A percentile compares a stretch with the other conserved stretches of the same genome.
phyloP scores from a whole-genome alignment of 2,329 filamentous ascomycete species.

The Hortaea werneckii region DNA sequence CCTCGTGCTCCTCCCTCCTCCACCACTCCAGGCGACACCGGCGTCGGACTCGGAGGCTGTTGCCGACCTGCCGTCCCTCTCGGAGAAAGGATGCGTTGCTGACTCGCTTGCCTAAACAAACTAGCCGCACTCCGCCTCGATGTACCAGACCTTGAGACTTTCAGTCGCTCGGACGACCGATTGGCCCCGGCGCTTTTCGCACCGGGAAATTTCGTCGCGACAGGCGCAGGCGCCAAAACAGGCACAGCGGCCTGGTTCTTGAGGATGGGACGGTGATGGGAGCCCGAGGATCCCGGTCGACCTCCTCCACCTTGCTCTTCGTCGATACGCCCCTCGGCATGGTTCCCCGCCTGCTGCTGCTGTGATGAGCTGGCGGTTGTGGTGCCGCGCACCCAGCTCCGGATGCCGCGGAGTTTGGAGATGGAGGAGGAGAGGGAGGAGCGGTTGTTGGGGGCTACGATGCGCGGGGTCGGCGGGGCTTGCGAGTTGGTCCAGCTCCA shows the following conservation, averaged over 20 bases:
- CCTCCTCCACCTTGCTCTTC: neutral
- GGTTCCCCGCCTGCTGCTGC: no score
- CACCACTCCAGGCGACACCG: no score
- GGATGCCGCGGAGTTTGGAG: conserved; percentile 9
- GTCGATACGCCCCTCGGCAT: conserved; percentile 3
- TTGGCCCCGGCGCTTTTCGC: no score
- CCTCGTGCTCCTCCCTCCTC: no score
- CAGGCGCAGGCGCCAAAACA: conserved; percentile 1
- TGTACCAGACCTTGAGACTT: neutral
- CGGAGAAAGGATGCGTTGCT: no score
- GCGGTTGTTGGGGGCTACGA: conserved; percentile 6
- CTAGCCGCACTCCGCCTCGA: neutral
- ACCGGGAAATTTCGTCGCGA: neutral
- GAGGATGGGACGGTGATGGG: neutral
- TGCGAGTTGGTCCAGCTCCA: conserved; percentile 21
- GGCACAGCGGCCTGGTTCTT: conserved; percentile 10
- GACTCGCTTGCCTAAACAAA: neutral
- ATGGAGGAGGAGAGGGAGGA: conserved; percentile 6
- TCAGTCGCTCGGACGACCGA: neutral
- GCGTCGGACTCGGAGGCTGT: no score
- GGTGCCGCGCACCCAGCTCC: conserved; percentile 9
- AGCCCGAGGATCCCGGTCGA: neutral
- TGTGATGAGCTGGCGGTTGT: conserved; percentile 1
- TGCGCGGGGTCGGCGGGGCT: conserved; percentile 17
- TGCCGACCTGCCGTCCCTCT: no score